These are phyloP conservation scores for Vitis riparia DNA, from an alignment of 164 flowering plant genomes.

Conservation along the genomic window DNA sequence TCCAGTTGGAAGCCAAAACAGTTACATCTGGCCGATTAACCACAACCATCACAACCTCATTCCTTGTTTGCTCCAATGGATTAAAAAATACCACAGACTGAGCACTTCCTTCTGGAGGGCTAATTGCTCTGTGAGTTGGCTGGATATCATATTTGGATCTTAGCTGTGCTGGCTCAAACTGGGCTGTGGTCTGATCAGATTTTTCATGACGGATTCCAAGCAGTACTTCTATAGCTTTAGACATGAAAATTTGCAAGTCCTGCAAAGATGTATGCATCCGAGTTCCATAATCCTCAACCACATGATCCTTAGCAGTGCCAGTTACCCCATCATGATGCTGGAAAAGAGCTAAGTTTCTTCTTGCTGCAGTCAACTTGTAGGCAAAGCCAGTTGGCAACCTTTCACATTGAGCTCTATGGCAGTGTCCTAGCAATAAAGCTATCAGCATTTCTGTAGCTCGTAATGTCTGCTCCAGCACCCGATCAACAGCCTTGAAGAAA, in stretches of 20 bases:
- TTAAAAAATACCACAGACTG: conserved; percentile 77
- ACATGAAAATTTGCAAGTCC: conserved; percentile 92
- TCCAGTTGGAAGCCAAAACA: conserved; percentile 85
- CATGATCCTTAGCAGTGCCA: conserved; percentile 97
- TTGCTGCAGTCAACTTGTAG: conserved; percentile 89
- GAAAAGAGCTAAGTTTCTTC: conserved; percentile 94
- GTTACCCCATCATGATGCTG: conserved; percentile 99
- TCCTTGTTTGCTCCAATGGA: conserved; percentile 84
- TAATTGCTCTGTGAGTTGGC: conserved; percentile 64
- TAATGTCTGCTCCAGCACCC: conserved; percentile 90
- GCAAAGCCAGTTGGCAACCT: conserved; percentile 78
- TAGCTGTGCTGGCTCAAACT: conserved; percentile 72
- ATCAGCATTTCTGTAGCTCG: conserved; percentile 89
- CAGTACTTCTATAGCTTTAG: conserved; percentile 83
- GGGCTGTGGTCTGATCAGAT: conserved; percentile 62
- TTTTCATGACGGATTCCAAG: conserved; percentile 73
- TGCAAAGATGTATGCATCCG: conserved; percentile 90
- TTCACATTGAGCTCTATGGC: conserved; percentile 77
- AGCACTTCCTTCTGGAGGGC: conserved; percentile 59
- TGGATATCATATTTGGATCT: conserved; percentile 85
- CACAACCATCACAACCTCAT: conserved; percentile 84
- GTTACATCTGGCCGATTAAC: conserved; percentile 71
- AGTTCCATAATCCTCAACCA: conserved; percentile 86
- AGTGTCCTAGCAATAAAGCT: conserved; percentile 70
- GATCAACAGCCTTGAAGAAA: conserved; percentile 95